Conservation (phyloP, 1,284 basidiomycete species). For the Tranzscheliella williamsii region DNA sequence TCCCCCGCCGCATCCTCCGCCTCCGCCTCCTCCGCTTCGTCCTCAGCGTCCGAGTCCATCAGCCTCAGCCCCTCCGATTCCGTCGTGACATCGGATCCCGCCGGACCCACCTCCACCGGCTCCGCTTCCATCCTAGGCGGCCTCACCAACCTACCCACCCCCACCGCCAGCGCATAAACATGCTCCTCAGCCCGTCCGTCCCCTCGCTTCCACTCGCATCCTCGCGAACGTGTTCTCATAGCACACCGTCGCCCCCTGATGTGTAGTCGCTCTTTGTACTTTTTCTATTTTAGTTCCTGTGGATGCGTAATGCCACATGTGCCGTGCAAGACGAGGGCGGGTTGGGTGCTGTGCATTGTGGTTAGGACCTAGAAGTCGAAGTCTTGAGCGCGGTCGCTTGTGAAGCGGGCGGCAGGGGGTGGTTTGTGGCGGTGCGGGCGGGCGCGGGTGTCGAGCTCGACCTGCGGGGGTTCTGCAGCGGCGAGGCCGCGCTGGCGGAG, state of each 20-base stretch:
- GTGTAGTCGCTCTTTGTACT: too few relatives aligned
- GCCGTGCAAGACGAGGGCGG: too few relatives aligned
- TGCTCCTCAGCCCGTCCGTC: too few relatives aligned
- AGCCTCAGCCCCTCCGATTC: conserved; percentile 1
- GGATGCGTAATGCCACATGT: too few relatives aligned
- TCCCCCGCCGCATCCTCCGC: neutral
- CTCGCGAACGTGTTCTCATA: too few relatives aligned
- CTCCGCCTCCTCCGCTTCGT: neutral
- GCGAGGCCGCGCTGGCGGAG: conserved; percentile 26
- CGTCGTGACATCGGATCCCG: conserved; percentile 1
- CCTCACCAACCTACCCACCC: too few relatives aligned
- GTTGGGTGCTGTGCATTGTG: too few relatives aligned
- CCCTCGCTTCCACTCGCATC: too few relatives aligned
- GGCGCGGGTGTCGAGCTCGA: conserved; percentile 3
- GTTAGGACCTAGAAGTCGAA: conserved; percentile 12
- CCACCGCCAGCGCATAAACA: too few relatives aligned
- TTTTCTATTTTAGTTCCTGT: too few relatives aligned
- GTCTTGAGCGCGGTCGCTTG: neutral
- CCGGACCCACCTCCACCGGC: neutral
- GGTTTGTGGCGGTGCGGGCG: neutral
- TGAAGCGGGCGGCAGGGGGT: conserved; percentile 1
- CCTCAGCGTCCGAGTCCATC: conserved; percentile 1
- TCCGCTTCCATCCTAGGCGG: too few relatives aligned
- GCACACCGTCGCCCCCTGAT: too few relatives aligned
- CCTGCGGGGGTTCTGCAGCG: conserved; percentile 1